Evolutionary conservation across 169 alveolate genomes (phyloP).

Genomic region (Cryptosporidium baileyi): DNA sequence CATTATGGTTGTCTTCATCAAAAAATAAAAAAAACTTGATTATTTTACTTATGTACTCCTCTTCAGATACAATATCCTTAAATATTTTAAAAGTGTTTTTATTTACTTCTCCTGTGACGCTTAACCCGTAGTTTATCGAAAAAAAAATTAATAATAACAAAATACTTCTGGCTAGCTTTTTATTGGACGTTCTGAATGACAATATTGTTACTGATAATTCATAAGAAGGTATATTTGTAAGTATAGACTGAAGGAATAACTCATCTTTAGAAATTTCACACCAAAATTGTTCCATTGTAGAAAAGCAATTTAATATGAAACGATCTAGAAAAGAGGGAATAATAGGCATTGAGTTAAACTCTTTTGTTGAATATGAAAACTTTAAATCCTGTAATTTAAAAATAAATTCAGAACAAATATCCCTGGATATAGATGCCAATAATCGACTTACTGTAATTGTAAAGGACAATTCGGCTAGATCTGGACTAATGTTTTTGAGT

Average conservation of each 20-base stretch:
- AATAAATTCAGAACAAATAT: background rate
- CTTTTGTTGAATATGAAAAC: background rate
- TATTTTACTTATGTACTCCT: background rate
- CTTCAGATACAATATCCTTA: background rate
- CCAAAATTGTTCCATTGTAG: constrained; percentile 36
- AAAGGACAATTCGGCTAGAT: constrained; percentile 53
- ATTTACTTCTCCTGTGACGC: constrained; percentile 4
- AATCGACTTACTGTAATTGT: constrained; percentile 19
- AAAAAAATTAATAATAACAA: background rate
- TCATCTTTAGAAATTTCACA: constrained; percentile 17
- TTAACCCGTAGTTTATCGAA: background rate
- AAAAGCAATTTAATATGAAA: constrained; percentile 25
- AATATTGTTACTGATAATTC: constrained; percentile 26
- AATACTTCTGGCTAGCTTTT: background rate
- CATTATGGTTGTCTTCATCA: background rate
- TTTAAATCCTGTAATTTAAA: background rate
- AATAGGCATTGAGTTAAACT: background rate
- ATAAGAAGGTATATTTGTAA: constrained; percentile 11
- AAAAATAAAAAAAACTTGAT: background rate
- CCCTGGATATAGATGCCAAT: background rate
- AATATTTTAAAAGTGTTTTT: background rate
- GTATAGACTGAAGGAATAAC: background rate
- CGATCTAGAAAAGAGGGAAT: constrained; percentile 22
- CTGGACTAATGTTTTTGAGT: constrained; percentile 52
- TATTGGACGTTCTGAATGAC: background rate